phyloP scores from a whole-genome alignment of 2,329 filamentous ascomycete genomes.

The Fusarium sambucinum region DNA sequence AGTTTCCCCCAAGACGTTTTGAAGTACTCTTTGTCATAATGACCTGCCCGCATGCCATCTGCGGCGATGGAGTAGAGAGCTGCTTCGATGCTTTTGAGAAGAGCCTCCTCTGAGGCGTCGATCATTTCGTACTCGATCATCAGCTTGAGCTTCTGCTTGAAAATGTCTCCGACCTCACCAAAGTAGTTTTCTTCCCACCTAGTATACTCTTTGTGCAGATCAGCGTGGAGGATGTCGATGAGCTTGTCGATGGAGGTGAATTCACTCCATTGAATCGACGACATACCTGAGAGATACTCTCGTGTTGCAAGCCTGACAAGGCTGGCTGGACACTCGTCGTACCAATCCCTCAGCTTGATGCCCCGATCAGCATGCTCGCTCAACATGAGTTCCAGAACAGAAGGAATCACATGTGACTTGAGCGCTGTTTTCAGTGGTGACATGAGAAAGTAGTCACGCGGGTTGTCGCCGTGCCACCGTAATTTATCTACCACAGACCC shows the following conservation, averaged over 20 bases:
- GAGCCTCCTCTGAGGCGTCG: neutral
- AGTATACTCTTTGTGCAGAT: neutral
- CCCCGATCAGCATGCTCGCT: neutral
- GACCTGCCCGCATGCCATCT: neutral
- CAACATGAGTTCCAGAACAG: conserved; percentile 19
- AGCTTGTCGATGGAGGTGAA: neutral
- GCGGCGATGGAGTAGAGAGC: neutral
- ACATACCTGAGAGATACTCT: too few relatives aligned
- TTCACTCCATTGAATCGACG: neutral
- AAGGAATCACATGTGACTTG: conserved; percentile 13
- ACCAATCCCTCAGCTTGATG: neutral
- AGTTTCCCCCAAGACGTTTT: conserved; percentile 11
- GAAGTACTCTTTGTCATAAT: neutral
- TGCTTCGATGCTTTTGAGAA: neutral
- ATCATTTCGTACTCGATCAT: conserved; percentile 22
- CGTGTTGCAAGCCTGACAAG: neutral
- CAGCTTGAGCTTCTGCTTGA: conserved; percentile 23
- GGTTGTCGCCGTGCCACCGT: too few relatives aligned
- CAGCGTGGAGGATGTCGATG: neutral
- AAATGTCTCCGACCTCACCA: conserved; percentile 18
- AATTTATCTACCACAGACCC: too few relatives aligned
- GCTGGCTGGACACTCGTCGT: neutral
- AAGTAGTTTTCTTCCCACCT: conserved; percentile 2
- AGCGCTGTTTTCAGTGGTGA: neutral
- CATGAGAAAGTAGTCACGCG: too few relatives aligned